These are phyloP conservation scores for Bipolaris sorokiniana DNA, from an alignment of 2,329 filamentous ascomycete genomes.

Conservation along the genomic window DNA sequence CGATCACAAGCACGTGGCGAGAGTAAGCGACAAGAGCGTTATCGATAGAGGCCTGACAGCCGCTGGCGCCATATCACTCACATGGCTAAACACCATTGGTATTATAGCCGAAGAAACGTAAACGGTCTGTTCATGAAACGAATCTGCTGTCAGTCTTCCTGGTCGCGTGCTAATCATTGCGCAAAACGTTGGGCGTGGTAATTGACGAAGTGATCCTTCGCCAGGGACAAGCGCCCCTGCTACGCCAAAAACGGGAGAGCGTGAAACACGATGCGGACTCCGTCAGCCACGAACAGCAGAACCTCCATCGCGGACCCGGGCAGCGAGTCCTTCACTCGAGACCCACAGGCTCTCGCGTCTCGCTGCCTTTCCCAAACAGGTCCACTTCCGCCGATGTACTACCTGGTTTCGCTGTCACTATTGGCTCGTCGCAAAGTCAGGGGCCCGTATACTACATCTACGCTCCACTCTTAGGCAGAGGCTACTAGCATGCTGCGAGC, in stretches of 20 bases:
- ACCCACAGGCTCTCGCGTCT: conserved; percentile 26
- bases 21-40: conserved; percentile 17
- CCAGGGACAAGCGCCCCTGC: conserved; percentile 31
- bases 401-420: conserved; percentile 22
- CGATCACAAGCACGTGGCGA: conserved; percentile 17
- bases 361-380: conserved; percentile 42
- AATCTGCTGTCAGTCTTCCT: conserved; percentile 7
- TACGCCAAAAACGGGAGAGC: conserved; percentile 21
- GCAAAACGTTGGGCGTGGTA: conserved; percentile 10
- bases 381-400: conserved; percentile 15
- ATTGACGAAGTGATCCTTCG: conserved; percentile 8
- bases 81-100: neutral
- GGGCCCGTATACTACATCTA: conserved; percentile 20
- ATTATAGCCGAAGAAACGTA: conserved; percentile 1
- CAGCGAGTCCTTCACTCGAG: conserved; percentile 15
- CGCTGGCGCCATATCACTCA: conserved; percentile 3
- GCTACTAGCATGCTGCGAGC: conserved; percentile 26
- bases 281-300: conserved; percentile 25
- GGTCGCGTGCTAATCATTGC: conserved; percentile 12
- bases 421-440: conserved; percentile 32
- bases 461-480: conserved; percentile 20
- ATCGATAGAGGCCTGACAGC: conserved; percentile 16
- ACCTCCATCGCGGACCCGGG: conserved; percentile 22
- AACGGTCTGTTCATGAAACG: conserved; percentile 19
- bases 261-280: conserved; percentile 32